These are phyloP conservation scores for Beauveria australis DNA, from an alignment of 2,329 filamentous ascomycete genomes.

Conservation along the genomic window DNA sequence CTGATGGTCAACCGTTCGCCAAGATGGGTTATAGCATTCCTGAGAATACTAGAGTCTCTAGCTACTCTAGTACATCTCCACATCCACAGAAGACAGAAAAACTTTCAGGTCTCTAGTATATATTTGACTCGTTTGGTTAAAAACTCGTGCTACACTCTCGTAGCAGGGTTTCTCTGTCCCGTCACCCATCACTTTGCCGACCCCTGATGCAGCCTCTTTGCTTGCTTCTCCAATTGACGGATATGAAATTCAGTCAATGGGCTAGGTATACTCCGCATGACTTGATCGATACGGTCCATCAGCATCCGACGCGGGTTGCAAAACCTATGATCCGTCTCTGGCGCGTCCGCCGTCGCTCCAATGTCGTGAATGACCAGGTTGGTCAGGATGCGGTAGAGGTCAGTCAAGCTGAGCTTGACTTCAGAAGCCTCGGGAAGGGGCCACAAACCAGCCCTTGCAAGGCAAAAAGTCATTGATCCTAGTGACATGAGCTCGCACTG, in stretches of 20 bases:
- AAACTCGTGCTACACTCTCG: too few relatives aligned
- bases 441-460: not conserved
- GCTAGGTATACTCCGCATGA: not conserved
- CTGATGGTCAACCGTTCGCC: too few relatives aligned
- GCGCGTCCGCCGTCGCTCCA: not conserved
- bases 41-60: too few relatives aligned
- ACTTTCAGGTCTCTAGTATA: too few relatives aligned
- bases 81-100: too few relatives aligned
- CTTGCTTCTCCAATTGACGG: not conserved
- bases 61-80: too few relatives aligned
- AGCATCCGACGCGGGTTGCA: not conserved
- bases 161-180: too few relatives aligned
- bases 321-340: not conserved
- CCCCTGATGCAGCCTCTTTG: not conserved
- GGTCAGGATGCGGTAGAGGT: not conserved
- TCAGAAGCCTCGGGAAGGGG: not conserved
- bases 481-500: not conserved
- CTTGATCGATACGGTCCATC: not conserved
- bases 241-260: not conserved
- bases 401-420: not conserved
- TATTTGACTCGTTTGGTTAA: too few relatives aligned
- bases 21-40: too few relatives aligned
- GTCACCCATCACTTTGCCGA: not conserved
- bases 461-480: not conserved
- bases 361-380: not conserved